Conservation (phyloP, 345 rosid genomes). For the Populus simonii region DNA sequence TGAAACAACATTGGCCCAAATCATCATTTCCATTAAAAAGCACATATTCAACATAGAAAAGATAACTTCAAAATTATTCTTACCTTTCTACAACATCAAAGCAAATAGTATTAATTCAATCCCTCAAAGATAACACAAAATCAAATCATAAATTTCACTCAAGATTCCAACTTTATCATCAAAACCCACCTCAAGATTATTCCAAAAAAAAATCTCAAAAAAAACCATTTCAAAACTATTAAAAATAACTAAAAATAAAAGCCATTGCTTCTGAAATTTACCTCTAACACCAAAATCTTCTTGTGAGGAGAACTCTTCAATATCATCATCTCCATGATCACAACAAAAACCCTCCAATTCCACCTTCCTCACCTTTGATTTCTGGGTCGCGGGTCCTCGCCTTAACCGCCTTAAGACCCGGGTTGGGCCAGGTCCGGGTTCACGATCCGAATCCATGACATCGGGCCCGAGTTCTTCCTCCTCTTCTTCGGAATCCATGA, state of each 20-base stretch:
- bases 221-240: not conserved
- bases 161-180: too few relatives aligned
- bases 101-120: too few relatives aligned
- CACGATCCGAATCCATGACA: conserved; percentile 50
- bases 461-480: not conserved
- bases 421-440: conserved; percentile 29
- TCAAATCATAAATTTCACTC: too few relatives aligned
- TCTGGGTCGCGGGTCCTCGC: conserved; percentile 33
- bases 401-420: conserved; percentile 61
- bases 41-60: too few relatives aligned
- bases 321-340: conserved; percentile 55
- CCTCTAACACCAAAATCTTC: conserved; percentile 41
- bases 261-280: conserved; percentile 2
- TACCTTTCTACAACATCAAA: too few relatives aligned
- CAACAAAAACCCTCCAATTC: conserved; percentile 9
- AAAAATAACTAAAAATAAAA: not conserved
- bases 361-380: conserved; percentile 10
- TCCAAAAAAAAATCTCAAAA: not conserved
- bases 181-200: not conserved
- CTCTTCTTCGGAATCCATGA: conserved; percentile 11
- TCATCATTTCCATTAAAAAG: too few relatives aligned
- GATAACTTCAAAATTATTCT: too few relatives aligned
- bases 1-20: too few relatives aligned
- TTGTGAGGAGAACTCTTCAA: conserved; percentile 75
- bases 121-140: too few relatives aligned